Base-by-base conservation (phyloP, 2,329 filamentous ascomycete species). In the Proliferodiscus dingleyae region DNA sequence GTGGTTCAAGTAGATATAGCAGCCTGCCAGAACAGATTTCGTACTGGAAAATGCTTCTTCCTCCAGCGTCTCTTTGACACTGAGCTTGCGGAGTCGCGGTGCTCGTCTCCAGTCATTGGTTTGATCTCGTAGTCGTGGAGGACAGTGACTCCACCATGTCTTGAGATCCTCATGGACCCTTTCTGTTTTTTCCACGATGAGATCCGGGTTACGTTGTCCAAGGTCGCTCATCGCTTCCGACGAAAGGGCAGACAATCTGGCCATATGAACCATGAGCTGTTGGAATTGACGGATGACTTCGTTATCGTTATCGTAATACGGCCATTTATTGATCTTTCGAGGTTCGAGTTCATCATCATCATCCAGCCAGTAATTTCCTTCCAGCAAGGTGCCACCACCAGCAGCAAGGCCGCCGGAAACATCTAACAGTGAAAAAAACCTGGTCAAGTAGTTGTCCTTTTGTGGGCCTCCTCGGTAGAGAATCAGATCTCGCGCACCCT, bases 281-380 rank as follows among this genome's bases (percentile, higher is more conserved):
- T 61, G 59, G 26, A 61, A 62, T 26, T 56, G 50, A 18, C 53
- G 43, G 2, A 52, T 49, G 54, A 61, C 60, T 2, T 55, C 43
- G 11, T 54, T 52, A 5, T 47, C 50, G 6, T 51, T 28, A 29
- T 62, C 60, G 39, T 61, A 62, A n/a, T 59, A 61, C 3, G 60
- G 60, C 59, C 59, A 62, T 37, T 23, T 37, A 19, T 37, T 37
- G 18, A 23, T 5, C 23, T 24, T 37, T 11, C 24, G 32, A 8
- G 29, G 18, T n/a, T 30, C 13, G 26, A 18, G 9, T 21, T 37
- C 44, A 18, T 38, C 39, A 2, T 32, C 49, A 37, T 57, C 49
- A 19, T 57, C 57, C 13, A 62, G 37, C 60, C 60, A 62, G 30
- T 62, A 62, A 28, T 60, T 58, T 5, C 60, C 60, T 47, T 55